These are phyloP conservation scores for Sclerotiophoma versabilis DNA, from an alignment of 2,329 filamentous ascomycete species.

Conservation along the genomic window DNA sequence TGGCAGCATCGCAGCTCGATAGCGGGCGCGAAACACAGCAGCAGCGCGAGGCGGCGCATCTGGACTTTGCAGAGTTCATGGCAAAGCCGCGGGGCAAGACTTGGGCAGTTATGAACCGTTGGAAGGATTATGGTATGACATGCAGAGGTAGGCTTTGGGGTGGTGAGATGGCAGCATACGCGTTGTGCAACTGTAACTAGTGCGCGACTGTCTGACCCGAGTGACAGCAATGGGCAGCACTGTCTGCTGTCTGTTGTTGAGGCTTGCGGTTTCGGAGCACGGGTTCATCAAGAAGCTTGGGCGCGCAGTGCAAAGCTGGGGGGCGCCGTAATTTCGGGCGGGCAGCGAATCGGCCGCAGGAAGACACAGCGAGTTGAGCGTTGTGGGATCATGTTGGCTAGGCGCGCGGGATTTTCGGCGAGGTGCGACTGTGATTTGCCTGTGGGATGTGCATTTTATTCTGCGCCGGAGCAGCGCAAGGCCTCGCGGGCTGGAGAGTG, in stretches of 20 bases:
- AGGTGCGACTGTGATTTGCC: slow-evolving; percentile 43
- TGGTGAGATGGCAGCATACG: slow-evolving; percentile 7
- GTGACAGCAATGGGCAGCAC: neutral
- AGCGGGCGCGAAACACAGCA: slow-evolving; percentile 25
- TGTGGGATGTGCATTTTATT: slow-evolving; percentile 24
- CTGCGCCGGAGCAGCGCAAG: slow-evolving; percentile 4
- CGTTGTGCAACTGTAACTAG: slow-evolving; percentile 19
- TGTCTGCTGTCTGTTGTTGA: slow-evolving; percentile 14
- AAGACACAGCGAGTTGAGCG: neutral
- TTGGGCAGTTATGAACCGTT: slow-evolving; percentile 14
- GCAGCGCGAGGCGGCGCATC: slow-evolving; percentile 20
- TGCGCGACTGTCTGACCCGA: slow-evolving; percentile 11
- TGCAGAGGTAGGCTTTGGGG: slow-evolving; percentile 5
- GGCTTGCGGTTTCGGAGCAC: slow-evolving; percentile 12
- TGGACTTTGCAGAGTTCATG: neutral
- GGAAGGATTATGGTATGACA: neutral
- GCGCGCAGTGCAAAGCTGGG: slow-evolving; percentile 14
- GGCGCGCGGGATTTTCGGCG: slow-evolving; percentile 30
- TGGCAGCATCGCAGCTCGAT: slow-evolving; percentile 13
- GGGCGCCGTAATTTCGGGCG: slow-evolving; percentile 30
- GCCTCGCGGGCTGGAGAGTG: slow-evolving; percentile 1
- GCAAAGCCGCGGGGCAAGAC: slow-evolving; percentile 19
- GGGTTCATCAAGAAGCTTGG: slow-evolving; percentile 1
- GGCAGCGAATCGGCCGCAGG: slow-evolving; percentile 26
- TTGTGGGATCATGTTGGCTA: slow-evolving; percentile 41